phyloP scores from a whole-genome alignment of 2,329 filamentous ascomycete species.

The Colletotrichum australisinense region DNA sequence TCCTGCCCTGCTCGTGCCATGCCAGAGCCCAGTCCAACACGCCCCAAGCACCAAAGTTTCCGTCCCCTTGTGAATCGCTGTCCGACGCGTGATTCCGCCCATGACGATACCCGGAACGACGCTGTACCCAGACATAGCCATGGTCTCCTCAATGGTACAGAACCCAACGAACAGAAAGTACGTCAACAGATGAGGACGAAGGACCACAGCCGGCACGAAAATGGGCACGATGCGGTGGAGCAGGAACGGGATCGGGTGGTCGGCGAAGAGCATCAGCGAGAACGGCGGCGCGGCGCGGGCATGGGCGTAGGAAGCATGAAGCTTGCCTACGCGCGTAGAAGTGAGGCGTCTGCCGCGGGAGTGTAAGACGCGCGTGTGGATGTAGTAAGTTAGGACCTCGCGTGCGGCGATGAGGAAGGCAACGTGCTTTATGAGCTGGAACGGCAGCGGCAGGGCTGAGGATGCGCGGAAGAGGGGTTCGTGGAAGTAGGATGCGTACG shows the following conservation, averaged over 20 bases:
- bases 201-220: conserved; percentile 72
- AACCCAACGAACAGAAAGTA: conserved; percentile 74
- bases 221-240: conserved; percentile 72
- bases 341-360: conserved; percentile 37
- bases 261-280: conserved; percentile 72
- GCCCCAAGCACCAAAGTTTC: conserved; percentile 73
- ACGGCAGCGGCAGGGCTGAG: conserved; percentile 63
- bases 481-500: conserved; percentile 46
- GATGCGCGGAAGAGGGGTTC: conserved; percentile 59
- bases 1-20: conserved; percentile 65
- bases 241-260: conserved; percentile 75
- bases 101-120: conserved; percentile 65
- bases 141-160: conserved; percentile 73
- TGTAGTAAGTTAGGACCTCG: conserved; percentile 76
- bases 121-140: conserved; percentile 76
- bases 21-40: conserved; percentile 71
- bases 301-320: conserved; percentile 63
- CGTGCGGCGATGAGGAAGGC: conserved; percentile 55
- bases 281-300: conserved; percentile 66
- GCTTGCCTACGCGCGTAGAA: conserved; percentile 48
- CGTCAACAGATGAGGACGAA: conserved; percentile 79
- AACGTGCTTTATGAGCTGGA: conserved; percentile 64
- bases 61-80: conserved; percentile 64
- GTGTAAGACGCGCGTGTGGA: conserved; percentile 81
- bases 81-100: conserved; percentile 60